Conservation (phyloP, 225 moss, liverwort and hornwort species). For the Sphagnum tenellum region DNA sequence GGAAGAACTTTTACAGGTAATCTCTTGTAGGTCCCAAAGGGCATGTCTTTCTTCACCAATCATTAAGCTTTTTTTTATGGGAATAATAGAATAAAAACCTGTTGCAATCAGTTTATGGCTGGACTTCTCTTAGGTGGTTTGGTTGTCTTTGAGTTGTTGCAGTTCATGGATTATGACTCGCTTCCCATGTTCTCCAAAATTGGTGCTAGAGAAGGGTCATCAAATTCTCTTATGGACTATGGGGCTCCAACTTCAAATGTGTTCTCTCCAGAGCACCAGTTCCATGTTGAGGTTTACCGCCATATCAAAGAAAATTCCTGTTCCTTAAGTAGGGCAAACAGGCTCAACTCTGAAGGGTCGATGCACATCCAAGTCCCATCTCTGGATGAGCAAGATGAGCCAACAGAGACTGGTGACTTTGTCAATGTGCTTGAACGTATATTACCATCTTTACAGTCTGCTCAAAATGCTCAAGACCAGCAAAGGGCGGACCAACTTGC, state of each 20-base stretch:
- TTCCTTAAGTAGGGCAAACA: constrained; percentile 4
- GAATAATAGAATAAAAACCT: too few species aligned
- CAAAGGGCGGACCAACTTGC: constrained; percentile 18
- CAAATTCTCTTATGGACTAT: constrained; percentile 2
- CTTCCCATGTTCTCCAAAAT: constrained; percentile 41
- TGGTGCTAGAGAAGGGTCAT: constrained; percentile 8
- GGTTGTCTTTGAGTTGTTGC: background rate
- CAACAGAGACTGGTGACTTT: constrained; percentile 40
- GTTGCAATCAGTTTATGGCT: too few species aligned
- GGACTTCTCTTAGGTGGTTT: too few species aligned
- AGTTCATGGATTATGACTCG: constrained; percentile 35
- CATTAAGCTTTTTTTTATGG: too few species aligned
- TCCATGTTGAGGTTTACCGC: constrained; percentile 29
- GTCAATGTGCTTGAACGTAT: constrained; percentile 39
- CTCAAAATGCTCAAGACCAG: constrained; percentile 29
- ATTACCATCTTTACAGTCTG: constrained; percentile 31
- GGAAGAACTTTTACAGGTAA: constrained; percentile 68
- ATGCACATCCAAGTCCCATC: constrained; percentile 42
- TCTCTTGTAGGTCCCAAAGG: too few species aligned
- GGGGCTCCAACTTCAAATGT: constrained; percentile 10
- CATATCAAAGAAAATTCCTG: constrained; percentile 13
- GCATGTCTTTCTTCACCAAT: too few species aligned
- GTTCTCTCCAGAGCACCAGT: constrained; percentile 31
- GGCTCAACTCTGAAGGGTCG: constrained; percentile 10
- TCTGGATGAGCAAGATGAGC: constrained; percentile 43